A percentile compares a stretch with the other conserved stretches of the same genome.
phyloP scores from a whole-genome alignment of 345 rosid species.

The Linum tenue region DNA sequence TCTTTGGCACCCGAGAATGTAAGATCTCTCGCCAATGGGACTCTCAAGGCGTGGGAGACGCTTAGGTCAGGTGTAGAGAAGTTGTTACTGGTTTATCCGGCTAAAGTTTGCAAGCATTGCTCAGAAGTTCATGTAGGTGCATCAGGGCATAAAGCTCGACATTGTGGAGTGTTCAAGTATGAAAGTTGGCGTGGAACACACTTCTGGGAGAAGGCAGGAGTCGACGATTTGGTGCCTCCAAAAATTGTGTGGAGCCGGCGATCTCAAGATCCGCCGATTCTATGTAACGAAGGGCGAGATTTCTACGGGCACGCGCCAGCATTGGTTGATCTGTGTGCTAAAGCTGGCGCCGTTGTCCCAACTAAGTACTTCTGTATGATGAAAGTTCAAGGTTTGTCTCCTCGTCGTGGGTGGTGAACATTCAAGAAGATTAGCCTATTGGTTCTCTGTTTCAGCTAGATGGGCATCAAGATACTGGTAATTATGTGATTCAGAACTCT shows the following conservation, averaged over 20 bases:
- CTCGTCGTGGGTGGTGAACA: background rate
- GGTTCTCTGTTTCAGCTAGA: too few relatives aligned
- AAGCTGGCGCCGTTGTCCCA: slow-evolving; percentile 60
- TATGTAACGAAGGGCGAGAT: slow-evolving; percentile 46
- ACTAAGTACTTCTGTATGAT: slow-evolving; percentile 49
- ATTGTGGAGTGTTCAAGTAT: slow-evolving; percentile 73
- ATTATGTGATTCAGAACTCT: too few relatives aligned
- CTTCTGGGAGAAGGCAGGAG: slow-evolving; percentile 69
- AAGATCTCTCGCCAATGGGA: slow-evolving; percentile 36
- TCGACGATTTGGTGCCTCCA: slow-evolving; percentile 67
- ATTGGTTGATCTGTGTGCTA: slow-evolving; percentile 59
- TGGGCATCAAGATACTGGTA: too few relatives aligned
- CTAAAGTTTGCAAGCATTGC: slow-evolving; percentile 68
- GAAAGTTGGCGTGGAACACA: slow-evolving; percentile 73
- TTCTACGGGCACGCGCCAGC: slow-evolving; percentile 90
- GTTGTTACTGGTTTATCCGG: slow-evolving; percentile 51
- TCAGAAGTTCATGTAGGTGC: slow-evolving; percentile 77
- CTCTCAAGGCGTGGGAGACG: slow-evolving; percentile 65
- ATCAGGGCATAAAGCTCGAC: slow-evolving; percentile 76
- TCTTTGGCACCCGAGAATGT: slow-evolving; percentile 35
- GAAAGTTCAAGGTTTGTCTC: slow-evolving; percentile 58
- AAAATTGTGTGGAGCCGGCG: slow-evolving; percentile 70
- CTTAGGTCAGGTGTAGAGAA: slow-evolving; percentile 53
- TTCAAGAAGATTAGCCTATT: background rate
- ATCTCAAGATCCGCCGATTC: slow-evolving; percentile 71